Conservation (phyloP, 2,329 filamentous ascomycete species). For the Monosporascus sp. region DNA sequence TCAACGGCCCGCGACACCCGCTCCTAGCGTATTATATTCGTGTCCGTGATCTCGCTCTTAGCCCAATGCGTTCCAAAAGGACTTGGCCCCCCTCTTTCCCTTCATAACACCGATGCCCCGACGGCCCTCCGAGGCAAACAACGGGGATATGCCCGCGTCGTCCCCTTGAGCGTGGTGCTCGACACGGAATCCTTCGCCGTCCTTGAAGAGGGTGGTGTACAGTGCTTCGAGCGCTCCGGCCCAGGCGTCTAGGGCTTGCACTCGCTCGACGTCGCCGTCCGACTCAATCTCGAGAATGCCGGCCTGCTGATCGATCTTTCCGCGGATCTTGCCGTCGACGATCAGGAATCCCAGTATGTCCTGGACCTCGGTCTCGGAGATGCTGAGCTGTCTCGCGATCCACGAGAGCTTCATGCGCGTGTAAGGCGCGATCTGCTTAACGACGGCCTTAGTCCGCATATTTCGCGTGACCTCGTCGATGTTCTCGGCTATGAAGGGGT, state of each 20-base stretch:
- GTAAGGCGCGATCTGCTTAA: constrained; percentile 92
- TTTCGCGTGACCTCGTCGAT: constrained; percentile 98
- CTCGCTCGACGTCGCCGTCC: constrained; percentile 66
- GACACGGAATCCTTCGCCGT: constrained; percentile 37
- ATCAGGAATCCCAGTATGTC: constrained; percentile 96
- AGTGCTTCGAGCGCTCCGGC: constrained; percentile 63
- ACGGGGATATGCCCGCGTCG: constrained; percentile 4
- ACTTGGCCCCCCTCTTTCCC: constrained; percentile 5
- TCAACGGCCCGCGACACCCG: no score
- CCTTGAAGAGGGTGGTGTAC: constrained; percentile 67
- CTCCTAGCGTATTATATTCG: no score
- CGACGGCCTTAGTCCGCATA: constrained; percentile 92
- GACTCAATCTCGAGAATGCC: constrained; percentile 79
- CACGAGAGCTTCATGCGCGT: constrained; percentile 84
- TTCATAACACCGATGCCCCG: constrained; percentile 3
- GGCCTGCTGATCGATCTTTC: constrained; percentile 82
- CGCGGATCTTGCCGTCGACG: constrained; percentile 78
- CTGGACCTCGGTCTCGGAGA: constrained; percentile 83
- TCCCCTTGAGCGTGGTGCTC: constrained; percentile 13
- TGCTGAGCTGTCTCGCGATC: constrained; percentile 83
- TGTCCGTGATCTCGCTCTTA: background rate
- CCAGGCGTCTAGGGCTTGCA: constrained; percentile 68
- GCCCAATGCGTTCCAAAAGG: background rate
- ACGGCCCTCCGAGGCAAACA: constrained; percentile 5
- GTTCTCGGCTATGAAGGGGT: constrained; percentile 96